Conservation (phyloP, 192 early-diverging fungal genomes). For the Backusella psychrophila region DNA sequence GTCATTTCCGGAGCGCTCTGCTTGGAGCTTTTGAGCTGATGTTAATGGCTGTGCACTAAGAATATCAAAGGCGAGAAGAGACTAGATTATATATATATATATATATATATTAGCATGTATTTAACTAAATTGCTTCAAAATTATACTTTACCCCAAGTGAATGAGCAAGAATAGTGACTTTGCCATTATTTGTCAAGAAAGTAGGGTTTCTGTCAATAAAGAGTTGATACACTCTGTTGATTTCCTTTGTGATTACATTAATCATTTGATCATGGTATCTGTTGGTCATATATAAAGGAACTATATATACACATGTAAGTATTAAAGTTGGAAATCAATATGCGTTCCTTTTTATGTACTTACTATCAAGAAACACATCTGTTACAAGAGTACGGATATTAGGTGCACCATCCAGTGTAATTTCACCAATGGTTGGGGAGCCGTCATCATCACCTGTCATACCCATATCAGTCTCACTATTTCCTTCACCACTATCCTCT, state of each 20-base stretch:
- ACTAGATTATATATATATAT: constrained; percentile 24
- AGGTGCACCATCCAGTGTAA: constrained; percentile 81
- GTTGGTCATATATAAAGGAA: constrained; percentile 83
- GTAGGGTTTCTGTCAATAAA: constrained; percentile 72
- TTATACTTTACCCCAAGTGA: constrained; percentile 58
- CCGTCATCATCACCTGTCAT: constrained; percentile 51
- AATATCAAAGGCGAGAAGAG: constrained; percentile 77
- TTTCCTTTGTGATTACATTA: constrained; percentile 66
- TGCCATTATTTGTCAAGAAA: constrained; percentile 61
- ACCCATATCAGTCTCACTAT: constrained; percentile 54
- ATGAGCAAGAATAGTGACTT: constrained; percentile 76
- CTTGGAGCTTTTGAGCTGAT: not conserved
- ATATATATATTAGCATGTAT: not conserved
- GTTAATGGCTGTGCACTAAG: constrained; percentile 62
- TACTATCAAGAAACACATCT: constrained; percentile 83
- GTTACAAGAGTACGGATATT: constrained; percentile 77
- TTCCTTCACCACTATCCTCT: constrained; percentile 46
- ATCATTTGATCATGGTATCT: constrained; percentile 81
- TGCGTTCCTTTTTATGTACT: constrained; percentile 1
- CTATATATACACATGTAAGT: constrained; percentile 26
- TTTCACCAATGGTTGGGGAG: constrained; percentile 68
- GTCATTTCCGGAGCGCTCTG: not conserved
- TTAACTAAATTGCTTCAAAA: not conserved
- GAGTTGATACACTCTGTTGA: constrained; percentile 71
- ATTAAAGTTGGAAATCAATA: constrained; percentile 7